Evolutionary conservation across 2,329 filamentous ascomycete genomes (phyloP).

Genomic region (Rhynchosporium graminicola): DNA sequence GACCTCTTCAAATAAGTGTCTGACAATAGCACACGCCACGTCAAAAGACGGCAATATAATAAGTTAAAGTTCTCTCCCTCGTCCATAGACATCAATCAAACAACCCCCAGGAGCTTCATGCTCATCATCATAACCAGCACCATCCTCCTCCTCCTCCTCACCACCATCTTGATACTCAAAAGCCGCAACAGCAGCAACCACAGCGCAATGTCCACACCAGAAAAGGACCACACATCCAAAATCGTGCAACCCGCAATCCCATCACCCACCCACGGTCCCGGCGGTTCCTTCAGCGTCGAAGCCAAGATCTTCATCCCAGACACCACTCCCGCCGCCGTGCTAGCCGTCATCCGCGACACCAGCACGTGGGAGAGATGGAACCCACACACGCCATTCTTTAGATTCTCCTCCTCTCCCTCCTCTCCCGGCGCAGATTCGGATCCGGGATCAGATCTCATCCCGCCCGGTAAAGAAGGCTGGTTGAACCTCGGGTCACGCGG

Average conservation of each 20-base stretch:
- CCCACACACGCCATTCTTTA: conserved; percentile 63
- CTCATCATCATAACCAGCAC: conserved; percentile 7
- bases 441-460: neutral
- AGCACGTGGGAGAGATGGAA: conserved; percentile 40
- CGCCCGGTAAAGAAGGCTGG: conserved; percentile 30
- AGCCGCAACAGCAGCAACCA: neutral
- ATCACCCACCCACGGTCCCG: conserved; percentile 30
- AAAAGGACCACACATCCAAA: conserved; percentile 1
- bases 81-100: neutral
- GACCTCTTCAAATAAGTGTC: neutral
- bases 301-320: conserved; percentile 26
- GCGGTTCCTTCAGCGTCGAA: conserved; percentile 30
- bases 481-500: conserved; percentile 24
- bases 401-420: conserved; percentile 46
- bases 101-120: neutral
- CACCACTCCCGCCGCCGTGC: conserved; percentile 19
- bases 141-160: neutral
- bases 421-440: conserved; percentile 39
- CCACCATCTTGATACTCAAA: neutral
- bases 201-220: conserved; percentile 11
- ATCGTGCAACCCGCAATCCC: conserved; percentile 27
- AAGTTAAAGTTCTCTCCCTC: neutral
- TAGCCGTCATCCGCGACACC: conserved; percentile 31
- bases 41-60: neutral
- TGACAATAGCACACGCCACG: neutral